phyloP scores from a whole-genome alignment of 2,329 filamentous ascomycete species.

The Amauroascus verrucosus region DNA sequence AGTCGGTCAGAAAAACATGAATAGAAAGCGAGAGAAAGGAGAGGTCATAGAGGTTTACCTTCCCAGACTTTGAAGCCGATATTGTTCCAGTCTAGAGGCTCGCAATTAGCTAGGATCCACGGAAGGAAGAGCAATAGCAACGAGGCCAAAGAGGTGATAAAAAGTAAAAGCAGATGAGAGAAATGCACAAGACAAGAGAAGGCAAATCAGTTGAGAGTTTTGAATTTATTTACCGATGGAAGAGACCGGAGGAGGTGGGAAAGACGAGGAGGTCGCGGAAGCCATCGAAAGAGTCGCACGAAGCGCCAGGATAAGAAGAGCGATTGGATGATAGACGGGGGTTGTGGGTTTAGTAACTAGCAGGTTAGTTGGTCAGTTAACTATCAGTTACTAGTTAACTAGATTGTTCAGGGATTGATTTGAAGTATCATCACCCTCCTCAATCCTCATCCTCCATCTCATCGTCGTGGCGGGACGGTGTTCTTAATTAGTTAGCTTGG shows the following conservation, averaged over 20 bases:
- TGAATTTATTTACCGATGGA: constrained; percentile 11
- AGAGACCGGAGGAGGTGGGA: constrained; percentile 4
- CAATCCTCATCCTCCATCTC: too few species aligned
- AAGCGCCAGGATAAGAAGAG: too few species aligned
- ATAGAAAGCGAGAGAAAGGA: neutral
- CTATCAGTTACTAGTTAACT: too few species aligned
- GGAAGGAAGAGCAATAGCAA: neutral
- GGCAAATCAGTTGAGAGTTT: too few species aligned
- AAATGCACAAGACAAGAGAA: neutral
- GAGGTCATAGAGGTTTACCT: constrained; percentile 41
- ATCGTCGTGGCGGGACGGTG: too few species aligned
- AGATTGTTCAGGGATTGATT: too few species aligned
- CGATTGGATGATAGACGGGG: too few species aligned
- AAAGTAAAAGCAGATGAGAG: neutral
- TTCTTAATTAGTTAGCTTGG: too few species aligned
- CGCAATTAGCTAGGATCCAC: neutral
- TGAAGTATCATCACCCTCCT: too few species aligned
- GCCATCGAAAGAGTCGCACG: neutral
- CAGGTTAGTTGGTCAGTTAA: too few species aligned
- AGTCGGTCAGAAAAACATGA: constrained; percentile 10
- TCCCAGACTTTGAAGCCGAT: constrained; percentile 88
- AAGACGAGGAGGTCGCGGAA: neutral
- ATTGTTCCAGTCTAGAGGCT: constrained; percentile 68
- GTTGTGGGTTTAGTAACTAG: too few species aligned
- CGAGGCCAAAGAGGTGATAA: neutral